A percentile compares a stretch with the other conserved stretches of the same genome.
Evolutionary conservation across 225 moss, liverwort and hornwort species (phyloP).

Genomic region (Takakia lepidozioides): DNA sequence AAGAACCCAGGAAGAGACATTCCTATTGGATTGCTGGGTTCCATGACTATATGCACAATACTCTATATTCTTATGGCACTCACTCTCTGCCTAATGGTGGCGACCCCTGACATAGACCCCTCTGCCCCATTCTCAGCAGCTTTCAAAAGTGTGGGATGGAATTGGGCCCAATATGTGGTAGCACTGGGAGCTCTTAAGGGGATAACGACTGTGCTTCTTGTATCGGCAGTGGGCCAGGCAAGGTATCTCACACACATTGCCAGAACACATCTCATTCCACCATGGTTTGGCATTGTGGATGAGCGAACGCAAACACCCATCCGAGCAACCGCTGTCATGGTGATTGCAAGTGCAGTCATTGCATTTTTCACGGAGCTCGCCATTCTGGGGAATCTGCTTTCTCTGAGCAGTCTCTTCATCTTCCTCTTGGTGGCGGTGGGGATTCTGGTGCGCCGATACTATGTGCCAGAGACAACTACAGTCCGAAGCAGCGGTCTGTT

Average conservation of each 20-base stretch:
- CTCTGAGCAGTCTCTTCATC: constrained; percentile 81
- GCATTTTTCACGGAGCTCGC: constrained; percentile 63
- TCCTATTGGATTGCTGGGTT: constrained; percentile 67
- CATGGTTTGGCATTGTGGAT: constrained; percentile 66
- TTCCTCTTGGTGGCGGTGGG: constrained; percentile 39
- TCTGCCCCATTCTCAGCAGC: constrained; percentile 66
- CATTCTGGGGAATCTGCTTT: constrained; percentile 60
- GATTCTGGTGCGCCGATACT: constrained; percentile 57
- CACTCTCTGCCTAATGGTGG: constrained; percentile 70
- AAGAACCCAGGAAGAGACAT: constrained; percentile 61
- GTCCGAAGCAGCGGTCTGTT: constrained; percentile 15
- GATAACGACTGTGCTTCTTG: constrained; percentile 66
- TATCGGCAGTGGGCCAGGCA: constrained; percentile 55
- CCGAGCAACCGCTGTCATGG: constrained; percentile 47
- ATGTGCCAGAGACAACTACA: constrained; percentile 44
- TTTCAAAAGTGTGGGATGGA: constrained; percentile 55
- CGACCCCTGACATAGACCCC: constrained; percentile 25
- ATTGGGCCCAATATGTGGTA: constrained; percentile 78
- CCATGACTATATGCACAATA: constrained; percentile 55
- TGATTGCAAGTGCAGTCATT: constrained; percentile 20
- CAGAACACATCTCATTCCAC: constrained; percentile 62
- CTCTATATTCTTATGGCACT: constrained; percentile 75
- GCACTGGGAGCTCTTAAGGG: constrained; percentile 79
- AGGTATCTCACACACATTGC: constrained; percentile 85
- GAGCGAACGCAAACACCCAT: constrained; percentile 50